Conservation (phyloP, 2,329 filamentous ascomycete species). For the Phyllachora maydis region DNA sequence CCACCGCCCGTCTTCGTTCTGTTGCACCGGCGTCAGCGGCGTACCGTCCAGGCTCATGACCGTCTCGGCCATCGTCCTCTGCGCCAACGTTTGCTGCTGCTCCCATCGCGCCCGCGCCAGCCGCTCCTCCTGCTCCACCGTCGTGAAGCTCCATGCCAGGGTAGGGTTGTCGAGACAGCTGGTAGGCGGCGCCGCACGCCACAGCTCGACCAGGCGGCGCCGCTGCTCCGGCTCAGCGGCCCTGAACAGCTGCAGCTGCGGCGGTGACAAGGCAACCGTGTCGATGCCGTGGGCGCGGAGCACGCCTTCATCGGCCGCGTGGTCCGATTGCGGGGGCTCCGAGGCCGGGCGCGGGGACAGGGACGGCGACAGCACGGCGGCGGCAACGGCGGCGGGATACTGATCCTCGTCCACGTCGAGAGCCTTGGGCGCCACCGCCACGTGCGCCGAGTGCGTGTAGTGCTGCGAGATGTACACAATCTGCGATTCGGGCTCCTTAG, state of each 20-base stretch:
- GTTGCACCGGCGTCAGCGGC: conserved; percentile 25
- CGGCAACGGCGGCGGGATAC: no score
- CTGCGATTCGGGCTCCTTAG: conserved; percentile 12
- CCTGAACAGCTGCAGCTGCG: conserved; percentile 61
- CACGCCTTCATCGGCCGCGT: conserved; percentile 31
- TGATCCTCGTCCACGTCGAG: no score
- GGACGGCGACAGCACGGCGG: conserved; percentile 8
- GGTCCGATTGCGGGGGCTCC: conserved; percentile 25
- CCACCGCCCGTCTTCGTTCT: conserved; percentile 28
- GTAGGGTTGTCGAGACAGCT: conserved; percentile 30
- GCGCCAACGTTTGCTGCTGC: conserved; percentile 14
- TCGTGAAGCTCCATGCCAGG: conserved; percentile 30
- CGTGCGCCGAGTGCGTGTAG: conserved; percentile 70
- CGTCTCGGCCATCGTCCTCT: conserved; percentile 7
- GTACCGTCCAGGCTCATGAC: conserved; percentile 33
- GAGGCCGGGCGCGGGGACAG: conserved; percentile 24
- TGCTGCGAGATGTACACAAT: conserved; percentile 65
- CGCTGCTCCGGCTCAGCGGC: conserved; percentile 54
- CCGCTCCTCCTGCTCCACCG: conserved; percentile 33
- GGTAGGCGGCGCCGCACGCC: conserved; percentile 59
- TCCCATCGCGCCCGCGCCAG: conserved; percentile 37
- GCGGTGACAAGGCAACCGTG: conserved; percentile 43
- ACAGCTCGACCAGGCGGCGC: conserved; percentile 59
- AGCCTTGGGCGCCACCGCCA: no score
- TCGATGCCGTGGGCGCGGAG: conserved; percentile 50